Conservation (phyloP, 1,284 basidiomycete species). For the Vanrija sp. region DNA sequence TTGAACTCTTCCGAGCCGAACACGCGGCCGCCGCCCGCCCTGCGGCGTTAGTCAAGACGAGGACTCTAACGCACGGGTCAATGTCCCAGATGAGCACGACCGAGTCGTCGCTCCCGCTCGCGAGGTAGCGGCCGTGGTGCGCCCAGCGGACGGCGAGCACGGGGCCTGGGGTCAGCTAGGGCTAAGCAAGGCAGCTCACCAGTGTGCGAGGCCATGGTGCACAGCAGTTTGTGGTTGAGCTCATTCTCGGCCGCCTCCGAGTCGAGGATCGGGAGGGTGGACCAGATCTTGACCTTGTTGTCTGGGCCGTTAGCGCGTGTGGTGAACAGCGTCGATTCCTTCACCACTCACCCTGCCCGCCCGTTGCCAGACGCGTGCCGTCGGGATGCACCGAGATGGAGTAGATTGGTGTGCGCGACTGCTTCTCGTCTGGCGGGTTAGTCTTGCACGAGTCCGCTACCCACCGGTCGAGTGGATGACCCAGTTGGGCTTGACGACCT, state of each 20-base stretch:
- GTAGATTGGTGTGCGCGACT: constrained; percentile 82
- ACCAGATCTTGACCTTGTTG: constrained; percentile 95
- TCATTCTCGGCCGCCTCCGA: constrained; percentile 66
- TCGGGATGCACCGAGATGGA: constrained; percentile 93
- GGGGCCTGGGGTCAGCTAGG: constrained; percentile 56
- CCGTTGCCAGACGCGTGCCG: constrained; percentile 90
- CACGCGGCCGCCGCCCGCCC: constrained; percentile 72
- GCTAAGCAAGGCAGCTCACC: constrained; percentile 47
- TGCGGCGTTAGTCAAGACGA: constrained; percentile 37
- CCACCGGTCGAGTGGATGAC: constrained; percentile 39
- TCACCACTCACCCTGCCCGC: constrained; percentile 62
- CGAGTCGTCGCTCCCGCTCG: constrained; percentile 93
- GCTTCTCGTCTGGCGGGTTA: constrained; percentile 45
- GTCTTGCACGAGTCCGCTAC: not conserved
- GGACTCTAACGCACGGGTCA: constrained; percentile 67
- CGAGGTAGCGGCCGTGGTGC: constrained; percentile 86
- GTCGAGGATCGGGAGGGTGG: constrained; percentile 84
- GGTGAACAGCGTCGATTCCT: too few species aligned
- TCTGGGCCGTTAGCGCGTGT: constrained; percentile 52
- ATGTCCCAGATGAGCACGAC: constrained; percentile 97
- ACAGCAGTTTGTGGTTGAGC: constrained; percentile 77
- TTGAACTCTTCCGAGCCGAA: constrained; percentile 90
- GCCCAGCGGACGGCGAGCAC: constrained; percentile 96
- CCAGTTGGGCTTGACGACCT: constrained; percentile 48
- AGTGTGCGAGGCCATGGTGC: constrained; percentile 88